Percentiles rank a stretch among this genome's conserved stretches.
phyloP scores from a whole-genome alignment of 2,329 filamentous ascomycete species.

The Xylariaceae sp. region DNA sequence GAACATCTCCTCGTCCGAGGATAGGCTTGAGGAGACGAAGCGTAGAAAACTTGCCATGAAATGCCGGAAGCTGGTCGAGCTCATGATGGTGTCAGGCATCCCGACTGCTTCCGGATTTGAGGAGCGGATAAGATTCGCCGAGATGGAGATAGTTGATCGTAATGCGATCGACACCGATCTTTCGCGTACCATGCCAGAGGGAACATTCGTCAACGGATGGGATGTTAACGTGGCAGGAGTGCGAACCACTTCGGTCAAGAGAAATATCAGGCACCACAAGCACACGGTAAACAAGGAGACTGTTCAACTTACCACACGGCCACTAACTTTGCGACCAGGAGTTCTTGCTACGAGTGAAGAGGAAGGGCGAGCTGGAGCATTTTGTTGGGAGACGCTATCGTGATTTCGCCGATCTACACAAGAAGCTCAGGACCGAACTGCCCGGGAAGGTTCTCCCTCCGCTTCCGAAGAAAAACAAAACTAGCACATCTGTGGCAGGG shows the following conservation, averaged over 20 bases:
- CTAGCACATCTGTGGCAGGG: constrained; percentile 59
- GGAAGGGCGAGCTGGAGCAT: constrained; percentile 65
- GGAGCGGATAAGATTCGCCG: constrained; percentile 91
- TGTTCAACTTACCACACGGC: background rate
- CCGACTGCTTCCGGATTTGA: constrained; percentile 95
- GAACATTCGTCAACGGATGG: constrained; percentile 91
- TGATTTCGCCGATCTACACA: constrained; percentile 77
- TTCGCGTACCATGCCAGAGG: constrained; percentile 80
- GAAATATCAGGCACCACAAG: constrained; percentile 82
- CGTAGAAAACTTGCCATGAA: constrained; percentile 86
- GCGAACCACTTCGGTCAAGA: constrained; percentile 71
- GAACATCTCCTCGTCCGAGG: constrained; percentile 93
- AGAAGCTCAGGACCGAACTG: constrained; percentile 72
- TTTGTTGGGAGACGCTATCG: constrained; percentile 84
- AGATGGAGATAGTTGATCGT: constrained; percentile 93
- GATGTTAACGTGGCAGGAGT: constrained; percentile 94
- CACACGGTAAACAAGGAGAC: constrained; percentile 64
- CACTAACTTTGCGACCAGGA: constrained; percentile 48
- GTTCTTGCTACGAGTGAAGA: constrained; percentile 83
- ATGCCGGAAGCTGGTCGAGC: constrained; percentile 89
- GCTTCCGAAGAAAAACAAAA: constrained; percentile 87
- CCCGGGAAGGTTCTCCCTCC: constrained; percentile 85
- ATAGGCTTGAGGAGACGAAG: constrained; percentile 93
- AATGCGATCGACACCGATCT: constrained; percentile 88
- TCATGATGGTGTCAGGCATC: constrained; percentile 99